phyloP scores from a whole-genome alignment of 2,329 filamentous ascomycete species.

The Verticillium nubilum region DNA sequence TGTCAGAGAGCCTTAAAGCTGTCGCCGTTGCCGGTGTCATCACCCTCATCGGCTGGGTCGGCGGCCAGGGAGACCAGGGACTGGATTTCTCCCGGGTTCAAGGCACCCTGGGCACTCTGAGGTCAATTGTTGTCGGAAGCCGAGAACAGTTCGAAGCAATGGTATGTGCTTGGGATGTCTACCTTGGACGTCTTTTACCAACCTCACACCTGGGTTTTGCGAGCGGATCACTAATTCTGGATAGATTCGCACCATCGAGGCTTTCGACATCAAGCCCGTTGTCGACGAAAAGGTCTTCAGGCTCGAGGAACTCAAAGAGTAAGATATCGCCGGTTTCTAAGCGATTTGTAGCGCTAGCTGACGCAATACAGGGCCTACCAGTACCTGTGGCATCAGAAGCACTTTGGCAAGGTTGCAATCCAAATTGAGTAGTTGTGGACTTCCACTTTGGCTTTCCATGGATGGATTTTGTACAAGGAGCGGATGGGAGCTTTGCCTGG shows the following conservation, averaged over 20 bases:
- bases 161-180: not conserved
- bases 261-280: slow-evolving; percentile 35
- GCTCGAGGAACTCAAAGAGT: slow-evolving; percentile 1
- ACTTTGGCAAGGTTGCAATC: not conserved
- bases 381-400: not conserved
- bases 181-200: too few relatives aligned
- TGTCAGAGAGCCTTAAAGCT: slow-evolving; percentile 35
- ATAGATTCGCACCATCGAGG: slow-evolving; percentile 34
- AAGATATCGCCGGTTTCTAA: not conserved
- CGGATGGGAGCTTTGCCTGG: too few relatives aligned
- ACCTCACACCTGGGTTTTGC: too few relatives aligned
- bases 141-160: not conserved
- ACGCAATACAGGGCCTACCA: not conserved
- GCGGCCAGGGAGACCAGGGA: not conserved
- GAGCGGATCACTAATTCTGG: not conserved
- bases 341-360: not conserved
- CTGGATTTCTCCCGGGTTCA: not conserved
- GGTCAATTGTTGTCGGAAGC: not conserved
- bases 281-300: slow-evolving; percentile 32
- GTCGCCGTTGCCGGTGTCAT: slow-evolving; percentile 42
- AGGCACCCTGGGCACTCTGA: not conserved
- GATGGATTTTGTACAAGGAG: too few relatives aligned
- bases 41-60: slow-evolving; percentile 28
- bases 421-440: not conserved
- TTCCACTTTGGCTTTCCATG: too few relatives aligned